Base-by-base conservation (phyloP, 2,329 filamentous ascomycete species). In the Trichoderma hamatum region DNA sequence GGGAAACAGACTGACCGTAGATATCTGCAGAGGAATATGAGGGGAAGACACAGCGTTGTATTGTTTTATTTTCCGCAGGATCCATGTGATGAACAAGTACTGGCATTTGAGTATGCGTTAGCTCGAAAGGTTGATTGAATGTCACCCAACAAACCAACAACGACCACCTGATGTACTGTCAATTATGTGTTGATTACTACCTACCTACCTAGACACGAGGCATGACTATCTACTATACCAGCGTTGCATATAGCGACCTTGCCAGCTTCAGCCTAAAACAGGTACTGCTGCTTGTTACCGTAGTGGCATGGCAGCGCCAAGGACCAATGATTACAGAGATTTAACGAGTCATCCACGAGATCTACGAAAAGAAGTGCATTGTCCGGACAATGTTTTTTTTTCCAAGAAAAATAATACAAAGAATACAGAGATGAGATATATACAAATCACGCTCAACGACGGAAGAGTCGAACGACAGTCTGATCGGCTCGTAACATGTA, bases 351-450 rank as follows among this genome's bases (percentile, higher is more conserved):
- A 24, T 3, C 5, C 2, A 21, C 43, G 7, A 49, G 43, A 49
- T 21, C 3, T 3, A 21, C 2, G 11, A 21, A 2, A 49, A 21
- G 43, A 49, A 49, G 10, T 49, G n/a, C 43, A 49, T 24, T 21
- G 21, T 16, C 43, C 3, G n/a, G 19, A 2, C 9, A 13, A 9
- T 43, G 6, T n/a, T n/a, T n/a, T n/a, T 43, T n/a, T 14, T 9
- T 49, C 10, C 46, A 49, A 49, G n/a, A 39, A 24, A 21, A 36
- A 2, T 7, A 51, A 24, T 7, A 62, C 10, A 62, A 19, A 62
- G 39, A 51, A 24, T 7, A 62, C 10, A 62, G 26, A 62, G 39
- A 65, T 65, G 56, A 62, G 11, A 62, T 65, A 65, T 56, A 65
- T 34, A 65, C 34, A 65, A 46, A 49, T 34, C 51, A 46, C 36